Percentiles rank a stretch among this genome's conserved stretches.
Conservation (phyloP, 805 yeast genomes). For the Pichia californica region DNA sequence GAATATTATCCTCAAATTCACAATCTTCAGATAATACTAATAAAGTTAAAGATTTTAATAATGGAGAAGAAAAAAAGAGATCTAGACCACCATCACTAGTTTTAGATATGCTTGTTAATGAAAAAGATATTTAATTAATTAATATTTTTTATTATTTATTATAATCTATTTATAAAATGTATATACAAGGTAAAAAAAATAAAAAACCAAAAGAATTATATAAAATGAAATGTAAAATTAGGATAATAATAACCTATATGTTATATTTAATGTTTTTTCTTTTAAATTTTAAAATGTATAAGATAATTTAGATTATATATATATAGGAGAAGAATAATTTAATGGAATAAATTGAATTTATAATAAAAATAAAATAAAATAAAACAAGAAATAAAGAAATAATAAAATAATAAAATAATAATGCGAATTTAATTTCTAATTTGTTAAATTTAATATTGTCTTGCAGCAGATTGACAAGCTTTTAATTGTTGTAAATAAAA, state of each 20-base stretch:
- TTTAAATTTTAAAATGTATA: neutral
- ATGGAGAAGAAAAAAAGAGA: constrained; percentile 2
- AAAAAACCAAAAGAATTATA: too few species aligned
- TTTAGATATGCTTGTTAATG: constrained; percentile 31
- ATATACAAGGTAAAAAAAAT: too few species aligned
- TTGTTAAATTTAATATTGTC: constrained; percentile 49
- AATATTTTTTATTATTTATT: neutral
- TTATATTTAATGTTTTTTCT: too few species aligned
- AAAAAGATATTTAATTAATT: neutral
- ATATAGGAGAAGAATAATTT: neutral
- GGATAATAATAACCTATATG: too few species aligned
- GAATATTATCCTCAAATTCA: too few species aligned
- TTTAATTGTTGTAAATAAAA: constrained; percentile 95
- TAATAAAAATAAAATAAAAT: neutral
- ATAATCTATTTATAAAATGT: neutral
- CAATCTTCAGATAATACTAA: too few species aligned
- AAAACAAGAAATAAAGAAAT: neutral
- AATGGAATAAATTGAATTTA: constrained; percentile 3
- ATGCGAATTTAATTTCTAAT: too few species aligned
- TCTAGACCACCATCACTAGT: constrained; percentile 35
- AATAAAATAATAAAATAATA: too few species aligned
- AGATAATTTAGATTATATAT: neutral
- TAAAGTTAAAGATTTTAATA: neutral
- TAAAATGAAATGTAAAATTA: too few species aligned
- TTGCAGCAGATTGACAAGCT: constrained; percentile 94